Base-by-base conservation (phyloP, 306 rosid species). In the Vigna mungo region DNA sequence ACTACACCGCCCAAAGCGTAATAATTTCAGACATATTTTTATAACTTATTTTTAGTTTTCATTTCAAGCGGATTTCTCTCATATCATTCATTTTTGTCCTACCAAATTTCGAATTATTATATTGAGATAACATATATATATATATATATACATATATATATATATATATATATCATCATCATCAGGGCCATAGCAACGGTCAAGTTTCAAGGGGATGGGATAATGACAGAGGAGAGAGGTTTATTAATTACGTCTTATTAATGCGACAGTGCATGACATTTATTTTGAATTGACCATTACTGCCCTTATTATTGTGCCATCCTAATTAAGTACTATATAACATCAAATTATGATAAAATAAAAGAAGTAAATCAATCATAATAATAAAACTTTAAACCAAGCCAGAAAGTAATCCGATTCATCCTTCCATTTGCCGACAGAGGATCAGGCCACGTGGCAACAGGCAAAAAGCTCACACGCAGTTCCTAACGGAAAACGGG, bases 391-490 rank as follows among this genome's bases (percentile, higher is more conserved):
- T 21, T 4, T 52, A 52, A 52, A 10, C 13, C 0, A 49, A 15
- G 16, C 3, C 21, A 16, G 10, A 52, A 53, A 21, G 15, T 41
- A 73, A 65, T 73, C 72, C 77, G 51, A 60, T 14, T 75, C 60
- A 8, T 46, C 15, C n/a, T 30, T 75, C 81, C 74, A 76, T 1
- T 63, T 23, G 52, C 82, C 86, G 72, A 78, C 86, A 49, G 0
- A 3, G 7, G 0, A 17, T 1, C 2, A 0, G 0, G 0, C 25
- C 76, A 78, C 76, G 85, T 77, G 82, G 58, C 82, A 39, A 3
- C 0, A 14, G 25, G 0, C 10, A 1, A 32, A 25, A 9, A 58
- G 70, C 51, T 4, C 2, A 21, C 75, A 77, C 85, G 75, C 32
- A 62, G 41, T 47, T 6, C 9, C 7, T 46, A 82, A 77, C 82